A percentile compares a stretch with the other conserved stretches of the same genome.
Conservation (phyloP, 129 eudicot species). For the Chrysanthemum makinoi region DNA sequence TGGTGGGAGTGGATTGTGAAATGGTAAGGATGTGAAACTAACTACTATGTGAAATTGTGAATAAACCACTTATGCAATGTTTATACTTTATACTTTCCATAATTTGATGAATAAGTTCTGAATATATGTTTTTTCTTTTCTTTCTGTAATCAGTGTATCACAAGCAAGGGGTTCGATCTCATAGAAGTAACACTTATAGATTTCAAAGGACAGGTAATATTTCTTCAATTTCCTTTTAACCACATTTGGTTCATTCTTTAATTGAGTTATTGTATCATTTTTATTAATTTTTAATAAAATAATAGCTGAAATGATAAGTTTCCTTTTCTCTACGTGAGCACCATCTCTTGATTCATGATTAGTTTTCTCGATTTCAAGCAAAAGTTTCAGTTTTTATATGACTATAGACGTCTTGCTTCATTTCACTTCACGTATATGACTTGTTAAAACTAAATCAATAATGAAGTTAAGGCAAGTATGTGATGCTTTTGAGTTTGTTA, state of each 20-base stretch:
- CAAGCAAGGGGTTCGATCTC: constrained; percentile 80
- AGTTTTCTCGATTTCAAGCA: not conserved
- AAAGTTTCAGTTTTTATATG: not conserved
- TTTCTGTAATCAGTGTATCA: constrained; percentile 52
- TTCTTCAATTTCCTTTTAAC: not conserved
- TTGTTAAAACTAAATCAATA: not conserved
- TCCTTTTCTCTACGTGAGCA: not conserved
- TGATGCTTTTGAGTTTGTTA: not conserved
- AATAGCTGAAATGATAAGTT: not conserved
- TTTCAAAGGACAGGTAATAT: constrained; percentile 67
- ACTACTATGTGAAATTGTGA: too few relatives aligned
- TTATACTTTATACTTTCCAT: too few relatives aligned
- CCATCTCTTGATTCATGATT: not conserved
- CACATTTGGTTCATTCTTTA: constrained; percentile 9
- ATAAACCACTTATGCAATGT: not conserved
- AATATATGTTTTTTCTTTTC: not conserved
- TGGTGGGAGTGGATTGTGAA: constrained; percentile 94
- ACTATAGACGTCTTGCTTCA: not conserved
- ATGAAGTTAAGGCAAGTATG: not conserved
- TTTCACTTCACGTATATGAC: not conserved
- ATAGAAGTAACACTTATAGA: constrained; percentile 77
- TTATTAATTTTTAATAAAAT: too few relatives aligned
- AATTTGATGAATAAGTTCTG: too few relatives aligned
- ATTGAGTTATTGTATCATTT: not conserved
- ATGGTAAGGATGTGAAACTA: constrained; percentile 49